Conservation (phyloP, 2,329 filamentous ascomycete species). For the Stagonosporopsis vannaccii region DNA sequence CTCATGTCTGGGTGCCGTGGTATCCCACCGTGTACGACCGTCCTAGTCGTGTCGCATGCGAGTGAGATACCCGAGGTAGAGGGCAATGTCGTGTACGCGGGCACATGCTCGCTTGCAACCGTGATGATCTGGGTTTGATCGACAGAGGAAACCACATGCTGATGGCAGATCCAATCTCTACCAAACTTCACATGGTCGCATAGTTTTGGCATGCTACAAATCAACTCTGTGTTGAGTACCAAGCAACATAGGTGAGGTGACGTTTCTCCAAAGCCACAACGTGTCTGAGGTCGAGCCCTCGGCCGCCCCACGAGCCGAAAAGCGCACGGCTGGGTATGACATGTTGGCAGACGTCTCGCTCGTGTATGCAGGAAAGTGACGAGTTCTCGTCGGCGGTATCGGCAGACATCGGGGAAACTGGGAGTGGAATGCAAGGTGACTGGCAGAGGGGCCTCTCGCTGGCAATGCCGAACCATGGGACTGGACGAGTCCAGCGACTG, state of each 20-base stretch:
- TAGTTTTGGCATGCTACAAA: slow-evolving; percentile 2
- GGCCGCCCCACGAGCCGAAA: slow-evolving; percentile 11
- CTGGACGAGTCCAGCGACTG: slow-evolving; percentile 8
- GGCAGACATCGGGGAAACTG: slow-evolving; percentile 8
- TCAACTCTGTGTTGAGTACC: neutral
- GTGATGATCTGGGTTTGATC: slow-evolving; percentile 1
- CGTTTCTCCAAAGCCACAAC: slow-evolving; percentile 5
- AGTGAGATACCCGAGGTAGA: slow-evolving; percentile 33
- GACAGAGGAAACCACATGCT: slow-evolving; percentile 11
- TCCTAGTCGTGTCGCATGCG: slow-evolving; percentile 84
- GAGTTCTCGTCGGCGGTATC: slow-evolving; percentile 3
- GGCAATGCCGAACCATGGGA: slow-evolving; percentile 20
- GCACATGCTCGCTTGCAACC: slow-evolving; percentile 3
- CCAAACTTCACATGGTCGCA: slow-evolving; percentile 1
- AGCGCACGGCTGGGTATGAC: neutral
- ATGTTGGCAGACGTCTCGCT: slow-evolving; percentile 13
- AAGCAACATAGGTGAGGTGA: slow-evolving; percentile 7
- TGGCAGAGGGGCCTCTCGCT: slow-evolving; percentile 13
- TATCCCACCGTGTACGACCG: slow-evolving; percentile 62
- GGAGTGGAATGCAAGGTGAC: slow-evolving; percentile 14
- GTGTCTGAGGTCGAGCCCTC: slow-evolving; percentile 10
- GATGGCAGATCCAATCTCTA: slow-evolving; percentile 9
- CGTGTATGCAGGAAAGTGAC: slow-evolving; percentile 10
- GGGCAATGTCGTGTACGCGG: neutral
- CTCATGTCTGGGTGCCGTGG: slow-evolving; percentile 57